Evolutionary conservation across 163 green algal species (phyloP).

Genomic region (Scenedesmus sp.): DNA sequence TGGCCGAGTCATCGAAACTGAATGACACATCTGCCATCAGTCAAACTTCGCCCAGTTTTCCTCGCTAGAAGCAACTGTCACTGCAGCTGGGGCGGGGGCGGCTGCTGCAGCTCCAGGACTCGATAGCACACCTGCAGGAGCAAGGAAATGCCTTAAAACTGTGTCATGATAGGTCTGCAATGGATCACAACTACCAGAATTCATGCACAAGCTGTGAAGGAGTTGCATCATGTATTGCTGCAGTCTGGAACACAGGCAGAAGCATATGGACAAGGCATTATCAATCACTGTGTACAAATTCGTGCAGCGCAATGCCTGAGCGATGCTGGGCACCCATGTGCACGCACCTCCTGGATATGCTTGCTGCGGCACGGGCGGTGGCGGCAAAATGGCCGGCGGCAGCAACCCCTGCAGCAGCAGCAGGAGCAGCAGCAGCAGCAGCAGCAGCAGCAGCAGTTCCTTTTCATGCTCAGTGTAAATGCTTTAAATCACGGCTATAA

Average conservation of each 20-base stretch:
- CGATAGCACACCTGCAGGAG: background rate
- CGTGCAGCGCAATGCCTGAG: no score
- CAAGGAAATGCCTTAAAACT: no score
- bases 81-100: background rate
- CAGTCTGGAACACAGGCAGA: no score
- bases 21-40: background rate
- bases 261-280: no score
- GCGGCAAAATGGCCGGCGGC: background rate
- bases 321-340: background rate
- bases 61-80: constrained; percentile 26
- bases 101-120: background rate
- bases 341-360: background rate
- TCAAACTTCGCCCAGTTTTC: constrained; percentile 45
- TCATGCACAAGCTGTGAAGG: no score
- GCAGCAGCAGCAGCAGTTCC: background rate
- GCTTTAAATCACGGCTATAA: no score
- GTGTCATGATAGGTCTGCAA: no score
- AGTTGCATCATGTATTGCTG: no score
- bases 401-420: background rate
- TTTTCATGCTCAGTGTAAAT: background rate
- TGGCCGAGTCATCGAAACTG: no score
- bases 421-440: background rate
- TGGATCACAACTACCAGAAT: no score
- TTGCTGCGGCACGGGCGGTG: background rate
- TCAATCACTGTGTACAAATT: no score